Base-by-base conservation (phyloP, 495 filamentous ascomycete genomes). In the Cercophora sp. region DNA sequence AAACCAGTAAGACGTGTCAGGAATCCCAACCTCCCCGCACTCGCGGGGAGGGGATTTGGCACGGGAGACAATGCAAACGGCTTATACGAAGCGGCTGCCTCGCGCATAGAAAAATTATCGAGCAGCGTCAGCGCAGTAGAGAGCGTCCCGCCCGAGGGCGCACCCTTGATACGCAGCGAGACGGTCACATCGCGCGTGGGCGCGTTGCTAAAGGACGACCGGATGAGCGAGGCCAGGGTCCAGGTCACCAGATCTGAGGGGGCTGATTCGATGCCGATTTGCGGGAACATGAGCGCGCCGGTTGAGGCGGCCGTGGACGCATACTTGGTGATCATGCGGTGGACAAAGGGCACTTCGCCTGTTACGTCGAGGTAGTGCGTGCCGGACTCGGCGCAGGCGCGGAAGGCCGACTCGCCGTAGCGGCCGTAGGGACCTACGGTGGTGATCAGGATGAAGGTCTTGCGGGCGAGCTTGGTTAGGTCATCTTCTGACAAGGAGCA, bases 321-420 rank as follows among this genome's bases (percentile, higher is more conserved):
- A 62, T 95, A 93, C 57, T 89, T 87, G 15, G 83, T 75, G 48
- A 96, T 82, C 76, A 96, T 93, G 20, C 80, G 71, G 51, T 78
- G 71, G 22, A 91, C 79, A 81, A 87, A 98, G 6, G 88, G 86
- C 6, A 82, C 80, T 64, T 98, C 93, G 31, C 91, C 91, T 10
- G 92, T 96, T 25, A 82, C 81, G 72, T 96, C 92, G 36, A 97
- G 73, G 65, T 96, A 96, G 66, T 96, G 91, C 10, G 92, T 96
- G 19, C 92, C 91, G 54, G 83, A 83, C 42, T 82, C 78, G 25
- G 88, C 89, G 65, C 92, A 97, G n/a, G 91, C 91, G 57, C 87
- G 85, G 48, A 97, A 82, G 16, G 91, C 89, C 35, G 80, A 79
- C 39, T 86, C 84, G 35, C 92, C 91, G 59, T 94, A 85, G 25